These are phyloP conservation scores for Pseudozyma tsukubaensis DNA, from an alignment of 1,284 basidiomycete genomes.

Conservation along the genomic window DNA sequence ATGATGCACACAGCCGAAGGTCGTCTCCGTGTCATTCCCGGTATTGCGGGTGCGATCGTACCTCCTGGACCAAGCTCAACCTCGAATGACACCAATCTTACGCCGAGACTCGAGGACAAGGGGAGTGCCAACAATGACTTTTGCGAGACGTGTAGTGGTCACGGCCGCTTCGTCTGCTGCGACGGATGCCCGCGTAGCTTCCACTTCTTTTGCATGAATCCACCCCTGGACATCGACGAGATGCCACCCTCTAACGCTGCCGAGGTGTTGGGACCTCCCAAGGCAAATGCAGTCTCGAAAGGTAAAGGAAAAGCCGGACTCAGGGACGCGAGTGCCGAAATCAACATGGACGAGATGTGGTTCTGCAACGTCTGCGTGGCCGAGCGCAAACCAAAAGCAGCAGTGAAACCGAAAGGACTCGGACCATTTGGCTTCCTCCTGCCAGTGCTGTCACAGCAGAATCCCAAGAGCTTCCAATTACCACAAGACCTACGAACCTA, in stretches of 20 bases:
- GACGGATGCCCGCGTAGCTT: slow-evolving; percentile 96
- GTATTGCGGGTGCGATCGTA: slow-evolving; percentile 39
- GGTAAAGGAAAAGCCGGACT: slow-evolving; percentile 37
- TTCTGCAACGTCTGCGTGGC: slow-evolving; percentile 83
- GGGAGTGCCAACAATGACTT: slow-evolving; percentile 85
- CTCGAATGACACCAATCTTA: slow-evolving; percentile 28
- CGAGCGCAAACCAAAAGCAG: slow-evolving; percentile 47
- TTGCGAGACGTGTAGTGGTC: slow-evolving; percentile 85
- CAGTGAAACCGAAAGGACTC: slow-evolving; percentile 47
- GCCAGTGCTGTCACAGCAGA: slow-evolving; percentile 75
- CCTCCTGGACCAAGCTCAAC: slow-evolving; percentile 19
- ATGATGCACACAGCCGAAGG: slow-evolving; percentile 42
- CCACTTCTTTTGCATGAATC: slow-evolving; percentile 95
- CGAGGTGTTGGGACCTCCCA: slow-evolving; percentile 38
- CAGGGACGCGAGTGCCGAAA: slow-evolving; percentile 8
- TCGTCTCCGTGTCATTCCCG: slow-evolving; percentile 37
- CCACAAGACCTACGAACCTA: slow-evolving; percentile 87
- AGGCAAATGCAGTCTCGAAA: slow-evolving; percentile 21
- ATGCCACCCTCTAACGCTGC: slow-evolving; percentile 71
- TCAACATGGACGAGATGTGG: slow-evolving; percentile 80
- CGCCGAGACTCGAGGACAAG: slow-evolving; percentile 35
- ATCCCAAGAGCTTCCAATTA: slow-evolving; percentile 86
- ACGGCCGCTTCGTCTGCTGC: slow-evolving; percentile 81
- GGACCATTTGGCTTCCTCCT: slow-evolving; percentile 74
- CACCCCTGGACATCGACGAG: slow-evolving; percentile 88